Evolutionary conservation across 345 rosid genomes (phyloP).

Genomic region (Eucalyptus shirleyi): DNA sequence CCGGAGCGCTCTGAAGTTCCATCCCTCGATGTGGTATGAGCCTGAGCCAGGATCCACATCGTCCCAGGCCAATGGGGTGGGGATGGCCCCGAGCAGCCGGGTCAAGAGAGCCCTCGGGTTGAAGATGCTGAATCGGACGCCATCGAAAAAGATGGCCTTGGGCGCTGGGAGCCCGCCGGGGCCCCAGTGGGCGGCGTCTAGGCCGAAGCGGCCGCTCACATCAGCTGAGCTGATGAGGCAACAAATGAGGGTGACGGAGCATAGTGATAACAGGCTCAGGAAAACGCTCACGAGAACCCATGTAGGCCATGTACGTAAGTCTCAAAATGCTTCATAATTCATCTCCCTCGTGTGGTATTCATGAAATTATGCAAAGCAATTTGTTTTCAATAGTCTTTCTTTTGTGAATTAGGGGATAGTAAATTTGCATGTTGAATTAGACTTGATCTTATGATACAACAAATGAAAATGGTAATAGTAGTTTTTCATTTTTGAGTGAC

Average conservation of each 20-base stretch:
- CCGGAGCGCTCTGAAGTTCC: slow-evolving; percentile 48
- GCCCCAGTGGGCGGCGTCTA: slow-evolving; percentile 14
- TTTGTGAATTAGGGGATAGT: background rate
- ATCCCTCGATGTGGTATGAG: slow-evolving; percentile 13
- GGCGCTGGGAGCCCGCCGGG: slow-evolving; percentile 4
- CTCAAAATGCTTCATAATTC: background rate
- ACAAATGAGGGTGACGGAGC: slow-evolving; percentile 91
- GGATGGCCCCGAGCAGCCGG: slow-evolving; percentile 56
- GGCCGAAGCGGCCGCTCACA: slow-evolving; percentile 65
- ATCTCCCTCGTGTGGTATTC: background rate
- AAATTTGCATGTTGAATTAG: background rate
- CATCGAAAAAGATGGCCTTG: slow-evolving; percentile 41
- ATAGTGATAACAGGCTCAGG: slow-evolving; percentile 69
- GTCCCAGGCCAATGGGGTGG: slow-evolving; percentile 28
- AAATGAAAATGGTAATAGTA: background rate
- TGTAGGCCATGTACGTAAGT: slow-evolving; percentile 67
- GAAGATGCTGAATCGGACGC: slow-evolving; percentile 64
- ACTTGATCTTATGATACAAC: background rate
- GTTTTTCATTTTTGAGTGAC: background rate
- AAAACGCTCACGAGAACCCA: slow-evolving; percentile 82
- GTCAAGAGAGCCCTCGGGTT: slow-evolving; percentile 68
- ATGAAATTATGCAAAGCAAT: background rate
- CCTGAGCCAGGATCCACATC: background rate
- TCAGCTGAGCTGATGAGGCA: slow-evolving; percentile 94
- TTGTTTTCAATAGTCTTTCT: background rate